A percentile compares a stretch with the other conserved stretches of the same genome.
These are phyloP conservation scores for Priceomyces carsonii DNA, from an alignment of 805 yeast genomes.

Conservation along the genomic window DNA sequence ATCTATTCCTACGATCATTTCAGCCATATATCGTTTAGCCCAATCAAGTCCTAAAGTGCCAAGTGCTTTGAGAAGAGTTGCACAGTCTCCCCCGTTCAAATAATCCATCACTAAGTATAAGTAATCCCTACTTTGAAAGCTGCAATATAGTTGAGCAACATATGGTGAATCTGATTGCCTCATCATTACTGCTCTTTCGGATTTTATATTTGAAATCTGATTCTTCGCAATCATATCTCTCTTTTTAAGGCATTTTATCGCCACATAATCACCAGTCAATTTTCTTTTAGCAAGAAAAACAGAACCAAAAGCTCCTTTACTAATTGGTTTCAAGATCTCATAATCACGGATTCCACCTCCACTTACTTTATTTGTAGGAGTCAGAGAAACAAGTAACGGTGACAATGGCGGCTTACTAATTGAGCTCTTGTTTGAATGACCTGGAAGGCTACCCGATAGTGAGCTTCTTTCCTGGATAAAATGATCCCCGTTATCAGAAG, in stretches of 20 bases:
- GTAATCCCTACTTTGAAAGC: slow-evolving; percentile 86
- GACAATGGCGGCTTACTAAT: slow-evolving; percentile 66
- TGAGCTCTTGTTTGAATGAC: slow-evolving; percentile 9
- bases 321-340: slow-evolving; percentile 87
- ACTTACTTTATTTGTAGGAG: slow-evolving; percentile 52
- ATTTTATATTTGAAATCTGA: slow-evolving; percentile 90
- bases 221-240: slow-evolving; percentile 97
- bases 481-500: slow-evolving; percentile 9
- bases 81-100: slow-evolving; percentile 93
- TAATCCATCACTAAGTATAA: slow-evolving; percentile 95
- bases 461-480: slow-evolving; percentile 16
- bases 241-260: slow-evolving; percentile 88
- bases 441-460: slow-evolving; percentile 17
- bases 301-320: slow-evolving; percentile 97
- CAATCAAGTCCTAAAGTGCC: slow-evolving; percentile 85
- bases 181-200: slow-evolving; percentile 98
- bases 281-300: slow-evolving; percentile 84
- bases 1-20: slow-evolving; percentile 85
- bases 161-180: slow-evolving; percentile 90
- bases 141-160: slow-evolving; percentile 84
- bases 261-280: slow-evolving; percentile 91
- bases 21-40: slow-evolving; percentile 85
- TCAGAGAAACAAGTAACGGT: slow-evolving; percentile 71
- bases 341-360: slow-evolving; percentile 74
- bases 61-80: slow-evolving; percentile 77